phyloP scores from a whole-genome alignment of 345 rosid species.

The Kandelia obovata region DNA sequence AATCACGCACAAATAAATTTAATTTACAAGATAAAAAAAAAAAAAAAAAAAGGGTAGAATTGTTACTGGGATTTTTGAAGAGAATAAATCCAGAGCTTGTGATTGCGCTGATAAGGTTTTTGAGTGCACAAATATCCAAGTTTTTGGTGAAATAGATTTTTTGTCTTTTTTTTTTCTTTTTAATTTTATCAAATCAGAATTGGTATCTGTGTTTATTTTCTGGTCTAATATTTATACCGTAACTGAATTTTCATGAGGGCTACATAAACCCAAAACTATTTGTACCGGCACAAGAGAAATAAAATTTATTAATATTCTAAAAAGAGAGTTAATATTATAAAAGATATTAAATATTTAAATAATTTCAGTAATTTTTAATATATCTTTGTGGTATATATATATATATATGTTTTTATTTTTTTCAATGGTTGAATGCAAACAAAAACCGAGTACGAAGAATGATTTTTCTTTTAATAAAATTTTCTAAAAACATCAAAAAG shows the following conservation, averaged over 20 bases:
- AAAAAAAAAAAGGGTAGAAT: background rate
- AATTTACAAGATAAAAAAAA: background rate
- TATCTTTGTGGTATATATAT: too few species aligned
- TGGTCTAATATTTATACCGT: background rate
- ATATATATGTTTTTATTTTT: too few species aligned
- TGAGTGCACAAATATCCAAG: constrained; percentile 3
- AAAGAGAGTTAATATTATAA: too few species aligned
- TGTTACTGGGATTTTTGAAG: constrained; percentile 5
- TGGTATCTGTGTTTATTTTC: background rate
- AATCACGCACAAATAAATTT: background rate
- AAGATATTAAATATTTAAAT: too few species aligned
- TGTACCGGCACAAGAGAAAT: too few species aligned
- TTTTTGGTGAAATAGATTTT: constrained; percentile 5
- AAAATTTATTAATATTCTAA: too few species aligned
- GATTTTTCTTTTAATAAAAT: background rate
- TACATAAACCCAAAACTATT: too few species aligned
- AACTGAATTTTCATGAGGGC: background rate
- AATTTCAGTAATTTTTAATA: too few species aligned
- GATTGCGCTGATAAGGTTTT: constrained; percentile 18
- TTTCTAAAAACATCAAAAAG: background rate
- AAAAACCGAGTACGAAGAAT: too few species aligned
- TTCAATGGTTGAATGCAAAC: too few species aligned
- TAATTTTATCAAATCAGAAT: constrained; percentile 1
- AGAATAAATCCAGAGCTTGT: constrained; percentile 25
- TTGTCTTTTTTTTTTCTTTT: background rate